Percentiles rank a stretch among this genome's conserved stretches.
These are phyloP conservation scores for Alnus glutinosa DNA, from an alignment of 306 rosid genomes.

Conservation along the genomic window DNA sequence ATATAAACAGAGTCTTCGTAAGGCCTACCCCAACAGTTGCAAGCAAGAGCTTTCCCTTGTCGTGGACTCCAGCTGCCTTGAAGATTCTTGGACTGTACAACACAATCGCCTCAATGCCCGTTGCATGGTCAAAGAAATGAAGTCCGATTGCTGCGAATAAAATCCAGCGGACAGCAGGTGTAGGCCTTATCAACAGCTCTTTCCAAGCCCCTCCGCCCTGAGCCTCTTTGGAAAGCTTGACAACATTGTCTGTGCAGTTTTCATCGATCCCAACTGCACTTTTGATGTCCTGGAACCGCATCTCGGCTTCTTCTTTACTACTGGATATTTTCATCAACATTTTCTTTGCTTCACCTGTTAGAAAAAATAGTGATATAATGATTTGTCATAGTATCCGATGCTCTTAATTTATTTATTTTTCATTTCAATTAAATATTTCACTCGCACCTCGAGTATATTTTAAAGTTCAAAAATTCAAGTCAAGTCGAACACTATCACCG, in stretches of 20 bases:
- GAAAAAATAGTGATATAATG: too few relatives aligned
- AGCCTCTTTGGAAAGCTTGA: neutral
- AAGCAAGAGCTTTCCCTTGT: conserved; percentile 59
- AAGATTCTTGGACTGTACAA: conserved; percentile 82
- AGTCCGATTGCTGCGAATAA: conserved; percentile 64
- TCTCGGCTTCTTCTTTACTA: conserved; percentile 51
- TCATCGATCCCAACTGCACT: conserved; percentile 52
- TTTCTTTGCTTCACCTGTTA: conserved; percentile 36
- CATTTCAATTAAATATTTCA: too few relatives aligned
- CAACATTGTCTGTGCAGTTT: conserved; percentile 27
- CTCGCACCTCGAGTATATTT: too few relatives aligned
- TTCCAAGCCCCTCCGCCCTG: conserved; percentile 59
- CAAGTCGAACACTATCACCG: too few relatives aligned
- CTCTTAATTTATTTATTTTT: too few relatives aligned
- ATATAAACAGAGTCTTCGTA: conserved; percentile 46
- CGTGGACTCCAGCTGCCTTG: conserved; percentile 60
- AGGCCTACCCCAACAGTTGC: conserved; percentile 73
- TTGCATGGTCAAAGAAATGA: conserved; percentile 76
- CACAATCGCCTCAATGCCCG: conserved; percentile 81
- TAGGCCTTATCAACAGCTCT: conserved; percentile 57
- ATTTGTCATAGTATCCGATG: too few relatives aligned
- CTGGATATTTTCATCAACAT: conserved; percentile 43
- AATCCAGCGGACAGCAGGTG: conserved; percentile 63
- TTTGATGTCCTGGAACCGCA: conserved; percentile 62
- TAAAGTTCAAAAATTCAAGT: too few relatives aligned